Evolutionary conservation across 805 yeast genomes (phyloP).

Genomic region (Kluyveromyces wickerhamii): DNA sequence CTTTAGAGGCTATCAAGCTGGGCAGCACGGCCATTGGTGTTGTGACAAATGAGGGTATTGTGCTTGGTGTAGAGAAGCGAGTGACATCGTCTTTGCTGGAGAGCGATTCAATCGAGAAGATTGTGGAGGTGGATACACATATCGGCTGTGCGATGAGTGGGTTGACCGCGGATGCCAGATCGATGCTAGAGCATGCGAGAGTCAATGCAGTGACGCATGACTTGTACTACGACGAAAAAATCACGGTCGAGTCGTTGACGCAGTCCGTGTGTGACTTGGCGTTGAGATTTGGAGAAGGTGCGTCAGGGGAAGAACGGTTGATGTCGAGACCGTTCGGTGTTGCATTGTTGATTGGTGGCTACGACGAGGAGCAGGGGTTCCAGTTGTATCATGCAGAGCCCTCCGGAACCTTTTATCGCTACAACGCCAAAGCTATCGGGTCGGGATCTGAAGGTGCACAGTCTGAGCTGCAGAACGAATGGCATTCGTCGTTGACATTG

Average conservation of each 20-base stretch:
- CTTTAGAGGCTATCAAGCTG: constrained; percentile 90
- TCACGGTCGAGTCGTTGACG: constrained; percentile 86
- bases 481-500: constrained; percentile 84
- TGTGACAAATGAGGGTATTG: constrained; percentile 90
- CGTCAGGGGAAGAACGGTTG: constrained; percentile 82
- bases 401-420: constrained; percentile 93
- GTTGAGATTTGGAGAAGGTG: constrained; percentile 93
- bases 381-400: constrained; percentile 99
- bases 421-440: constrained; percentile 98
- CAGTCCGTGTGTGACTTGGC: constrained; percentile 97
- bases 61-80: constrained; percentile 93
- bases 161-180: constrained; percentile 95
- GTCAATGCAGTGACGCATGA: constrained; percentile 82
- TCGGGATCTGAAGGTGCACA: constrained; percentile 99
- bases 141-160: constrained; percentile 99
- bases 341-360: constrained; percentile 90
- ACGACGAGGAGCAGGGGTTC: constrained; percentile 88
- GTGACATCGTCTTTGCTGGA: constrained; percentile 90
- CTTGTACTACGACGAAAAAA: constrained; percentile 84
- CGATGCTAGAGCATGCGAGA: constrained; percentile 98
- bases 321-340: constrained; percentile 99
- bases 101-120: constrained; percentile 89
- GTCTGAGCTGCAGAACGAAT: constrained; percentile 92
- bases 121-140: constrained; percentile 88
- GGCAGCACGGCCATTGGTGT: constrained; percentile 95